Conservation (phyloP, 2,329 filamentous ascomycete genomes). For the Myotisia sp. region DNA sequence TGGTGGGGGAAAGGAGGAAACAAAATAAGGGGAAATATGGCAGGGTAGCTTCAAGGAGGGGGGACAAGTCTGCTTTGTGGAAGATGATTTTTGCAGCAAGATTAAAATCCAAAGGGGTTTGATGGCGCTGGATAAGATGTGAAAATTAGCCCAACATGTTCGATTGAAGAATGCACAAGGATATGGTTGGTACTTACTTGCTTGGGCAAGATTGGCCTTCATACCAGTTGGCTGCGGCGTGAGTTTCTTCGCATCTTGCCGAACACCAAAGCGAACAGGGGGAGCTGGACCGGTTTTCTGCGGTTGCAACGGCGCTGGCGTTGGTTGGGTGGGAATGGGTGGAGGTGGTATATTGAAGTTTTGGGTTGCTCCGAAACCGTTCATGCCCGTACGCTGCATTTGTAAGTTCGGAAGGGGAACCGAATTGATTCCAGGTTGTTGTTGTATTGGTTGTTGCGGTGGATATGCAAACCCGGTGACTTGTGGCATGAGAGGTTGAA, state of each 20-base stretch:
- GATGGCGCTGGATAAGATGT: slow-evolving; percentile 41
- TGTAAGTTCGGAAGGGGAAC: slow-evolving; percentile 26
- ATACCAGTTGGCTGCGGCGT: slow-evolving; percentile 74
- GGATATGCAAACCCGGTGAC: slow-evolving; percentile 40
- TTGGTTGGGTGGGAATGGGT: slow-evolving; percentile 44
- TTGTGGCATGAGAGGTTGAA: slow-evolving; percentile 36
- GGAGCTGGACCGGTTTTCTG: slow-evolving; percentile 79
- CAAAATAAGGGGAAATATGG: too few species aligned
- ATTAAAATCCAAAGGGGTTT: slow-evolving; percentile 56
- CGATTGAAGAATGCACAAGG: slow-evolving; percentile 10
- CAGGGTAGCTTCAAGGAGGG: too few species aligned
- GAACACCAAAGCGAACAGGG: slow-evolving; percentile 75
- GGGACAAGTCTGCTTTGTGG: not conserved
- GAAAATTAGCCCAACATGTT: slow-evolving; percentile 10
- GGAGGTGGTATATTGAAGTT: slow-evolving; percentile 40
- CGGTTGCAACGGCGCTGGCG: slow-evolving; percentile 50
- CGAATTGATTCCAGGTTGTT: slow-evolving; percentile 36
- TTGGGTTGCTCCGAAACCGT: slow-evolving; percentile 31
- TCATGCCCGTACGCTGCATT: slow-evolving; percentile 37
- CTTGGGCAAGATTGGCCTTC: slow-evolving; percentile 80
- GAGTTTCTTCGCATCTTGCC: slow-evolving; percentile 58
- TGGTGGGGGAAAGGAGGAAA: too few species aligned
- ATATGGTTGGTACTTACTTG: slow-evolving; percentile 60
- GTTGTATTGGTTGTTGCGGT: slow-evolving; percentile 30
- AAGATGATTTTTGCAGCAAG: not conserved